A percentile compares a stretch with the other conserved stretches of the same genome.
Evolutionary conservation across 495 filamentous ascomycete species (phyloP).

Genomic region (Rostrohypoxylon terebratum): DNA sequence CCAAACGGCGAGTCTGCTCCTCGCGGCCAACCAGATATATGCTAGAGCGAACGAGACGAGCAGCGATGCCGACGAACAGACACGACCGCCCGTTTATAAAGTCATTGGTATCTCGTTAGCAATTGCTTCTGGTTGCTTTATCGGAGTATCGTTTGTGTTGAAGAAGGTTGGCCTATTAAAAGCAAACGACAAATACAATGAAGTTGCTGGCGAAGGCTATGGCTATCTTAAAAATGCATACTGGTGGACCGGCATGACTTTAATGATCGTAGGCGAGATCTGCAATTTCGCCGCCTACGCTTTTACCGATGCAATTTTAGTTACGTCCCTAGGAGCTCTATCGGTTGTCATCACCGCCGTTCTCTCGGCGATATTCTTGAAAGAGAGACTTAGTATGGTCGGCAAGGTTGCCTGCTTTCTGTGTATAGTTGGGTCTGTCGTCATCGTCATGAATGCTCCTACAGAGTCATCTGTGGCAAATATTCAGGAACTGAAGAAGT

Average conservation of each 20-base stretch:
- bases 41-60: constrained; percentile 51
- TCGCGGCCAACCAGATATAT: constrained; percentile 57
- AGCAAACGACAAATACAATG: constrained; percentile 96
- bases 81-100: constrained; percentile 73
- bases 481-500: constrained; percentile 93
- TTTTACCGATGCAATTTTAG: constrained; percentile 96
- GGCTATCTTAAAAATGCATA: constrained; percentile 95
- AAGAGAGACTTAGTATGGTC: constrained; percentile 93
- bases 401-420: constrained; percentile 96
- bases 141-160: constrained; percentile 93
- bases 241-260: constrained; percentile 96
- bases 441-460: constrained; percentile 95
- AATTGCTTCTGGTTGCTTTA: constrained; percentile 90
- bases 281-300: constrained; percentile 99
- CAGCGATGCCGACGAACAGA: constrained; percentile 34
- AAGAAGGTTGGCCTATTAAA: constrained; percentile 93
- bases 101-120: constrained; percentile 88
- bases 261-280: constrained; percentile 97
- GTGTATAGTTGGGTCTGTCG: constrained; percentile 91
- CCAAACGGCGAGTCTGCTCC: constrained; percentile 53
- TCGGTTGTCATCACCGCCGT: constrained; percentile 95
- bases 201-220: constrained; percentile 96
- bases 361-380: constrained; percentile 94
- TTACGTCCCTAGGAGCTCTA: constrained; percentile 94
- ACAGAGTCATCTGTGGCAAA: constrained; percentile 82